phyloP scores from a whole-genome alignment of 768 basidiomycete species.

The Strobilomyces dryophilus region DNA sequence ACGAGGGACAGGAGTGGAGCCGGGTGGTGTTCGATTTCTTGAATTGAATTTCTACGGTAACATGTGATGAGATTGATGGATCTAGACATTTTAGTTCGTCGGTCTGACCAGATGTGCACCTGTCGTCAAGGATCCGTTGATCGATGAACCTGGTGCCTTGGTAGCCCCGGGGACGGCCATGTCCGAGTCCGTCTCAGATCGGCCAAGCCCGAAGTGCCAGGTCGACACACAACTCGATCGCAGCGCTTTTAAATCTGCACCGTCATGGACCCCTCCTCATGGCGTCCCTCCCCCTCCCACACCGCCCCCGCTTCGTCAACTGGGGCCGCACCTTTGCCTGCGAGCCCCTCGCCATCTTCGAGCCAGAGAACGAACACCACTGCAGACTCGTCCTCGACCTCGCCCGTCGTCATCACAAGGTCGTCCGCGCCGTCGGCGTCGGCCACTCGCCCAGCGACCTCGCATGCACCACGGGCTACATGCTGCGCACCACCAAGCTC shows the following conservation, averaged over 20 bases:
- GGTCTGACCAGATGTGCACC: neutral
- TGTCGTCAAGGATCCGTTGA: slow-evolving; percentile 4
- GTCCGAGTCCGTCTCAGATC: neutral
- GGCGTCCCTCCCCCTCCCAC: neutral
- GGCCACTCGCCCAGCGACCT: slow-evolving; percentile 95
- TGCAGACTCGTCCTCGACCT: slow-evolving; percentile 77
- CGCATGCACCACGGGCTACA: slow-evolving; percentile 83
- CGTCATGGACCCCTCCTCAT: neutral
- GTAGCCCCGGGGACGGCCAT: neutral
- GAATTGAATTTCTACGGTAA: slow-evolving; percentile 5
- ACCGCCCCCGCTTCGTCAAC: slow-evolving; percentile 59
- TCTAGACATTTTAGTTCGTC: slow-evolving; percentile 1
- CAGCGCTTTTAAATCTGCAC: neutral
- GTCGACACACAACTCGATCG: neutral
- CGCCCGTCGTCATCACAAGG: slow-evolving; percentile 65
- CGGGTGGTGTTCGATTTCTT: slow-evolving; percentile 61
- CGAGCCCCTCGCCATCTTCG: slow-evolving; percentile 65
- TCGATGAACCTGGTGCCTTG: slow-evolving; percentile 6
- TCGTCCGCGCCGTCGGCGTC: slow-evolving; percentile 79
- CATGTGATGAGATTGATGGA: slow-evolving; percentile 1
- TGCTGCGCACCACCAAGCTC: slow-evolving; percentile 76
- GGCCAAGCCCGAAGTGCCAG: slow-evolving; percentile 2
- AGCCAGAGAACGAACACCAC: slow-evolving; percentile 64
- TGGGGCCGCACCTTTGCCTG: slow-evolving; percentile 85
- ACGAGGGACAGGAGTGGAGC: slow-evolving; percentile 78